These are phyloP conservation scores for Chalara sp. DNA, from an alignment of 2,329 filamentous ascomycete genomes.

Conservation along the genomic window DNA sequence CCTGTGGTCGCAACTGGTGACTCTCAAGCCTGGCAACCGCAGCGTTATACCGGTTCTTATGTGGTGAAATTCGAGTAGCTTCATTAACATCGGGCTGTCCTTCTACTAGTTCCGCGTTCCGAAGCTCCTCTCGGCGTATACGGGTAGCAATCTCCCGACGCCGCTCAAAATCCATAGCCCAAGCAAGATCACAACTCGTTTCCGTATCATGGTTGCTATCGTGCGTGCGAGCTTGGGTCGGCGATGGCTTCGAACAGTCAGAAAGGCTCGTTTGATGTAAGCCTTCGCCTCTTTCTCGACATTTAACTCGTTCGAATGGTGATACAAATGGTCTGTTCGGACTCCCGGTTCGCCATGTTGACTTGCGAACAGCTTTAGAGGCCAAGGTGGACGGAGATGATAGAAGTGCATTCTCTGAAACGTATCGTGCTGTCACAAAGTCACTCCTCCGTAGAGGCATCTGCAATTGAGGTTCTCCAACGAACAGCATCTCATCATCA, in stretches of 20 bases:
- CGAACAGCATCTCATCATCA: background rate
- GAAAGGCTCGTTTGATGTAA: conserved; percentile 15
- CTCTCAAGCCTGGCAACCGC: conserved; percentile 14
- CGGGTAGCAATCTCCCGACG: conserved; percentile 24
- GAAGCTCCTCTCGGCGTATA: conserved; percentile 20
- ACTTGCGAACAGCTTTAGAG: background rate
- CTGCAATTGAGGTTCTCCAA: conserved; percentile 5
- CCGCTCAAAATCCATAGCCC: conserved; percentile 27
- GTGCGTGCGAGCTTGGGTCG: background rate
- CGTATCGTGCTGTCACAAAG: conserved; percentile 19
- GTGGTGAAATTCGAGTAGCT: conserved; percentile 15
- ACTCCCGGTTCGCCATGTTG: conserved; percentile 1
- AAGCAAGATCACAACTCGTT: conserved; percentile 18
- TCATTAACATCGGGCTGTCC: background rate
- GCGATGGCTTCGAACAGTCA: background rate
- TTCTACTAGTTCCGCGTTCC: conserved; percentile 7
- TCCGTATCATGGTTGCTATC: background rate
- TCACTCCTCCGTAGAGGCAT: conserved; percentile 10
- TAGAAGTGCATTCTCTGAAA: conserved; percentile 7
- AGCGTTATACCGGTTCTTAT: conserved; percentile 25
- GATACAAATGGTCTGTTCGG: conserved; percentile 20
- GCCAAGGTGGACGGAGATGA: conserved; percentile 10
- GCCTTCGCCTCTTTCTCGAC: background rate
- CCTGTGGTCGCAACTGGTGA: background rate
- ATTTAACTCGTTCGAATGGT: conserved; percentile 8